These are phyloP conservation scores for Epithemia pelagica DNA, from an alignment of 108 stramenopile genomes.

Conservation along the genomic window DNA sequence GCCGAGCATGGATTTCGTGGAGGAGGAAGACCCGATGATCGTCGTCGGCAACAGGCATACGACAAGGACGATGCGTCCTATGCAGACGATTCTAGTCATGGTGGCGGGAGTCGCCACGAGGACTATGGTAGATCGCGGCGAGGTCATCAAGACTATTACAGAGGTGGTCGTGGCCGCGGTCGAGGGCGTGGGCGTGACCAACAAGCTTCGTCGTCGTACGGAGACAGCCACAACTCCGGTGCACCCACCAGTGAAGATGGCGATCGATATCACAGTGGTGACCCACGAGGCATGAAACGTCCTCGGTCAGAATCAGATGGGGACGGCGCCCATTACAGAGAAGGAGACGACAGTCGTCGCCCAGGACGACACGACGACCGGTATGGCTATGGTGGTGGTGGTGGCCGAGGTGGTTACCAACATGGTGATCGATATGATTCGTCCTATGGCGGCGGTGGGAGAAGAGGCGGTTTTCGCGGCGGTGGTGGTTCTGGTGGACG, in stretches of 20 bases:
- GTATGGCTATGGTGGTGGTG: constrained; percentile 17
- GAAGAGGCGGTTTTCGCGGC: constrained; percentile 15
- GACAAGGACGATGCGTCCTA: background rate
- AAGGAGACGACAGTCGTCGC: constrained; percentile 3
- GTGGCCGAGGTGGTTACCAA: constrained; percentile 14
- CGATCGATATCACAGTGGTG: constrained; percentile 9
- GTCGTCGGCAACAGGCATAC: background rate
- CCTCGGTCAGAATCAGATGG: constrained; percentile 15
- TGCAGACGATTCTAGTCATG: background rate
- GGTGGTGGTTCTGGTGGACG: constrained; percentile 8
- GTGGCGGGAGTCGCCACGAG: constrained; percentile 2
- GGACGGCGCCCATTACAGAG: background rate
- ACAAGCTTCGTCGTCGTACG: background rate
- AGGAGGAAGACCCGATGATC: constrained; percentile 1
- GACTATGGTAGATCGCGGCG: background rate
- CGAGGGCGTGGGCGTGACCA: constrained; percentile 17
- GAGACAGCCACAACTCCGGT: background rate
- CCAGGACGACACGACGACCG: constrained; percentile 9
- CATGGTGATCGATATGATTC: constrained; percentile 16
- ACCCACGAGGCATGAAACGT: constrained; percentile 39
- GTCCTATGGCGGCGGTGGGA: constrained; percentile 10
- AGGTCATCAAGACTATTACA: constrained; percentile 6
- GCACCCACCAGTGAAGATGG: background rate
- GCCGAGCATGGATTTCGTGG: constrained; percentile 5
- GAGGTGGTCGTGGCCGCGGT: constrained; percentile 9